Evolutionary conservation across 1,139 yeast species (phyloP).

Genomic region (Candida sanyaensis): DNA sequence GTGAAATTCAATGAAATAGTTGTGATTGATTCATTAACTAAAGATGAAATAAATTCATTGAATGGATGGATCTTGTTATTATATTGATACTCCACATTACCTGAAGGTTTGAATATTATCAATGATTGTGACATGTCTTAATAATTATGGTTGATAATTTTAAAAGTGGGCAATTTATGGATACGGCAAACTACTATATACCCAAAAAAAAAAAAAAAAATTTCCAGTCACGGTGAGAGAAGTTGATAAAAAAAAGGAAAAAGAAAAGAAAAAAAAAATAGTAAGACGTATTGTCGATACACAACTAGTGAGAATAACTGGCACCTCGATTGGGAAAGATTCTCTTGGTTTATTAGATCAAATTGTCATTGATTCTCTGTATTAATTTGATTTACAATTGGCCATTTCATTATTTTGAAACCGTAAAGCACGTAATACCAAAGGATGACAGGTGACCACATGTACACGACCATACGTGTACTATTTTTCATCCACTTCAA

Average conservation of each 20-base stretch:
- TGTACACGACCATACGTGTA: not conserved
- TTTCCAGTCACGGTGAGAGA: not conserved
- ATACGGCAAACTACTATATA: not conserved
- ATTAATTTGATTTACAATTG: not conserved
- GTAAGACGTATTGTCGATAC: not conserved
- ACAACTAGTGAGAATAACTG: not conserved
- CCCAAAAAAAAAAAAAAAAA: slow-evolving; percentile 4
- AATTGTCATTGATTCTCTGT: too few relatives aligned
- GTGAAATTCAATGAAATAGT: slow-evolving; percentile 37
- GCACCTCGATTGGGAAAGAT: not conserved
- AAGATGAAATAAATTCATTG: slow-evolving; percentile 38
- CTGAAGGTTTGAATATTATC: slow-evolving; percentile 39
- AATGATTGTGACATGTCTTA: slow-evolving; percentile 32
- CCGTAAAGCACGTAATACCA: not conserved
- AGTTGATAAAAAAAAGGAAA: slow-evolving; percentile 4
- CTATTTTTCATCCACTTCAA: not conserved
- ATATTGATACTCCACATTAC: slow-evolving; percentile 38
- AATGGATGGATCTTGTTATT: slow-evolving; percentile 42
- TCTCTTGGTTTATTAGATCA: too few relatives aligned
- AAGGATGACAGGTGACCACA: not conserved
- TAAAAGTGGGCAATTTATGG: not conserved
- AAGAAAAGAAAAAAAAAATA: not conserved
- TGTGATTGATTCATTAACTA: slow-evolving; percentile 39
- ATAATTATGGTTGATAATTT: not conserved
- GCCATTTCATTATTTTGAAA: not conserved